Base-by-base conservation (phyloP, 768 basidiomycete genomes). In the Mycena belliarum region DNA sequence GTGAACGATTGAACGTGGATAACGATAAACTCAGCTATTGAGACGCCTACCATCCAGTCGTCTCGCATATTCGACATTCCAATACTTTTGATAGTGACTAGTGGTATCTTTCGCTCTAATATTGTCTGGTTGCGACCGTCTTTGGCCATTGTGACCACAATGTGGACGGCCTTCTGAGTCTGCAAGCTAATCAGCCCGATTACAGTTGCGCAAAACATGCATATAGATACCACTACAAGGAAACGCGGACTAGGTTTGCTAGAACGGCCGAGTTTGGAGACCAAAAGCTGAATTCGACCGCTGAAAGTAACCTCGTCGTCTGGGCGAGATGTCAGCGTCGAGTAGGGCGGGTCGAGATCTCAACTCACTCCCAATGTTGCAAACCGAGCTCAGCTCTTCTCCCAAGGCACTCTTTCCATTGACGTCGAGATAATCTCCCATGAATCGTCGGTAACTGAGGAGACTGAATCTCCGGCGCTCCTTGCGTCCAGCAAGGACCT, bases 391-490 rank as follows among this genome's bases (percentile, higher is more conserved):
- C 64, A 99, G 69, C 66, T 92, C 86, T 64, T 85, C 82, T 3
- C 94, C 95, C 5, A 95, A 74, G 0, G 92, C 69, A 66, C 82
- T 87, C 70, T 87, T 84, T 6, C 89, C 91, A 53, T 93, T 95
- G 33, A 98, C 74, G 66, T 93, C 90, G 21, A 99, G 83, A 73
- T 99, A 99, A 72, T 99, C 97, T 8, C 97, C 97, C 83, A 89
- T 84, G 72, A 95, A 99, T 57, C 94, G 85, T 35, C 97, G 84
- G 76, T 94, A 95, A 52, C 96, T 92, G 61, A 98, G 81, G 58
- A 98, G 76, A 82, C 93, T 95, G 74, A 91, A 98, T 45, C 97
- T 80, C 53, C 97, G 79, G 40, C 97, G 82, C 75, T 99, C 97
- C 75, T 98, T 99, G 61, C 96, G 79, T 6, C 89, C 85, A 4